These are phyloP conservation scores for Trichoderma atroviride DNA, from an alignment of 2,329 filamentous ascomycete species.

Conservation along the genomic window DNA sequence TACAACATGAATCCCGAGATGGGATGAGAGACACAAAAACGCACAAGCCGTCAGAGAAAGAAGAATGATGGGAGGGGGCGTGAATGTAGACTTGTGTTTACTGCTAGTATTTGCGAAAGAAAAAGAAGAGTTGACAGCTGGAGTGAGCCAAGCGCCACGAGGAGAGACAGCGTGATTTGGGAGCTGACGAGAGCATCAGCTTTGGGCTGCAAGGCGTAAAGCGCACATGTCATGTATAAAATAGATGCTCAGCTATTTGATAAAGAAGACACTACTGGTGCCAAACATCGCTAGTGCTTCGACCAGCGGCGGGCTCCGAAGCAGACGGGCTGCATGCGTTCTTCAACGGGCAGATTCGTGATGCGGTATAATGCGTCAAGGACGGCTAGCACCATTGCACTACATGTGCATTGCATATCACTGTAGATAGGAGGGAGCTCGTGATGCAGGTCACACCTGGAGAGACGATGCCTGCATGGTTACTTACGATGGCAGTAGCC, in stretches of 20 bases:
- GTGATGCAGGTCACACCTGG: slow-evolving; percentile 20
- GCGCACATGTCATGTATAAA: neutral
- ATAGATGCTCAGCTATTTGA: neutral
- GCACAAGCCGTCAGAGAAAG: neutral
- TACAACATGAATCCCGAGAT: neutral
- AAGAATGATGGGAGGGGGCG: neutral
- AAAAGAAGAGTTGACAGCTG: neutral
- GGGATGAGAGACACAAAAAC: neutral
- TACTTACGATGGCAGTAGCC: neutral
- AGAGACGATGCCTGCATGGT: neutral
- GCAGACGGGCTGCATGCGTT: neutral
- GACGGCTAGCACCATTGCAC: neutral
- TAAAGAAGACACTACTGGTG: neutral
- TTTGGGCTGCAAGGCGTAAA: neutral
- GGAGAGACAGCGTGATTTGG: slow-evolving; percentile 10
- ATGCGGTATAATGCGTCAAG: neutral
- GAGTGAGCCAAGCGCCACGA: slow-evolving; percentile 18
- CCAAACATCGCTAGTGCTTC: neutral
- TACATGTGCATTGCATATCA: neutral
- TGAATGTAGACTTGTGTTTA: neutral
- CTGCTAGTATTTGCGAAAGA: neutral
- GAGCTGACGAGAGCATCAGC: slow-evolving; percentile 18
- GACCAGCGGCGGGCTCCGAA: neutral
- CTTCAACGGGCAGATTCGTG: neutral
- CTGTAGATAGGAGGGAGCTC: neutral